phyloP scores from a whole-genome alignment of 495 filamentous ascomycete genomes.

The Collariella sp. region DNA sequence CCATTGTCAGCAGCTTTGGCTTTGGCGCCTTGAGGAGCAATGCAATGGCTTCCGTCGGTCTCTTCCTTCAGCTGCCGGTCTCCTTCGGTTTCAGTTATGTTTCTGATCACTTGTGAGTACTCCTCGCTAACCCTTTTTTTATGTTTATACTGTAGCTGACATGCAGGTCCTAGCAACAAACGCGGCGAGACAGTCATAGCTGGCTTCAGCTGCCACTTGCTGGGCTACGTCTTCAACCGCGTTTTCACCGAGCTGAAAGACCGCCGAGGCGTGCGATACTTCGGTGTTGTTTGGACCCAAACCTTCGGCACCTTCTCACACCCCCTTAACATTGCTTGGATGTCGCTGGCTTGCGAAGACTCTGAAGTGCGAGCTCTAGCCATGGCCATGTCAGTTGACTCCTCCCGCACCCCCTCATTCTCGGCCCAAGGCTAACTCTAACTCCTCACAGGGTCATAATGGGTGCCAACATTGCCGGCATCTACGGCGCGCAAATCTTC shows the following conservation, averaged over 20 bases:
- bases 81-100: constrained; percentile 39
- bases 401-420: background rate
- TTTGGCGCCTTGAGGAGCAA: constrained; percentile 41
- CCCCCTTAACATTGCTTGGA: constrained; percentile 35
- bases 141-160: background rate
- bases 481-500: constrained; percentile 49
- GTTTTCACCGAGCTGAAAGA: constrained; percentile 20
- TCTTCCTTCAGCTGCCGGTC: constrained; percentile 34
- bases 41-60: constrained; percentile 42
- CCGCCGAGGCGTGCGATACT: constrained; percentile 21
- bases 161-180: constrained; percentile 14
- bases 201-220: constrained; percentile 17
- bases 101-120: constrained; percentile 34
- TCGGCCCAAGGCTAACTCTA: background rate
- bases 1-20: constrained; percentile 37
- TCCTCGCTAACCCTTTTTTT: background rate
- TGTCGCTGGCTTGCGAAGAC: constrained; percentile 28
- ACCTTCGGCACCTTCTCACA: constrained; percentile 42
- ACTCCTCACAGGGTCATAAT: constrained; percentile 39
- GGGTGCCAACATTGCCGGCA: constrained; percentile 47
- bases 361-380: constrained; percentile 31
- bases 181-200: constrained; percentile 29
- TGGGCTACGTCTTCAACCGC: constrained; percentile 38
- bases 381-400: constrained; percentile 36
- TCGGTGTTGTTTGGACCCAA: constrained; percentile 45